phyloP scores from a whole-genome alignment of 1,139 yeast genomes.

The Candida albicans region DNA sequence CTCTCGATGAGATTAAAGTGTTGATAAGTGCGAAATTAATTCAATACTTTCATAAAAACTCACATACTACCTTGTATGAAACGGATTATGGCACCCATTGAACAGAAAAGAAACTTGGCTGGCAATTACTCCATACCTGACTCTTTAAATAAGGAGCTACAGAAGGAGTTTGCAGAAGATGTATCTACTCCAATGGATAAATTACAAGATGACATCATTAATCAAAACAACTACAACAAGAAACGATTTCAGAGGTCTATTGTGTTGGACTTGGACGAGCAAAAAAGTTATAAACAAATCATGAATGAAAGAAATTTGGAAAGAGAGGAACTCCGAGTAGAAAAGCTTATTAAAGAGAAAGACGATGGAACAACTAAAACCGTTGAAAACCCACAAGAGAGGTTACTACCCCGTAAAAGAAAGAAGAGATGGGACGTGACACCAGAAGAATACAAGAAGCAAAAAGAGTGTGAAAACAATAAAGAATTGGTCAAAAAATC shows the following conservation, averaged over 20 bases:
- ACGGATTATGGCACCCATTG: too few species aligned
- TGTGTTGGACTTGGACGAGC: conserved; percentile 23
- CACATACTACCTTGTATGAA: too few species aligned
- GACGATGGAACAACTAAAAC: conserved; percentile 10
- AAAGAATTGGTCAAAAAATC: neutral
- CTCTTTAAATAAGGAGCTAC: conserved; percentile 25
- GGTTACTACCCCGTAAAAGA: conserved; percentile 16
- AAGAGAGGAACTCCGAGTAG: conserved; percentile 29
- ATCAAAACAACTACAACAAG: conserved; percentile 21
- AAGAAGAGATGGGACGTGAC: conserved; percentile 39
- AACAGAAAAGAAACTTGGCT: conserved; percentile 20
- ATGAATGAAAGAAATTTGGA: conserved; percentile 38
- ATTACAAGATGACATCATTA: conserved; percentile 19
- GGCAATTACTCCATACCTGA: conserved; percentile 37
- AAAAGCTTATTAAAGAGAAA: conserved; percentile 18
- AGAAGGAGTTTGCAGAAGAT: conserved; percentile 24
- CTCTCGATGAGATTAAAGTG: too few species aligned
- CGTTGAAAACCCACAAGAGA: conserved; percentile 14
- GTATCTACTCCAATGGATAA: conserved; percentile 21
- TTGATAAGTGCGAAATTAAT: too few species aligned
- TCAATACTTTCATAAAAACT: too few species aligned
- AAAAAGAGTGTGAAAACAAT: conserved; percentile 6
- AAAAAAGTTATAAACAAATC: conserved; percentile 33
- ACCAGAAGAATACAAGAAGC: conserved; percentile 30
- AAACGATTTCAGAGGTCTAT: conserved; percentile 25